A percentile compares a stretch with the other conserved stretches of the same genome.
phyloP scores from a whole-genome alignment of 2,329 filamentous ascomycete species.

The Pseudogymnoascus sp. region DNA sequence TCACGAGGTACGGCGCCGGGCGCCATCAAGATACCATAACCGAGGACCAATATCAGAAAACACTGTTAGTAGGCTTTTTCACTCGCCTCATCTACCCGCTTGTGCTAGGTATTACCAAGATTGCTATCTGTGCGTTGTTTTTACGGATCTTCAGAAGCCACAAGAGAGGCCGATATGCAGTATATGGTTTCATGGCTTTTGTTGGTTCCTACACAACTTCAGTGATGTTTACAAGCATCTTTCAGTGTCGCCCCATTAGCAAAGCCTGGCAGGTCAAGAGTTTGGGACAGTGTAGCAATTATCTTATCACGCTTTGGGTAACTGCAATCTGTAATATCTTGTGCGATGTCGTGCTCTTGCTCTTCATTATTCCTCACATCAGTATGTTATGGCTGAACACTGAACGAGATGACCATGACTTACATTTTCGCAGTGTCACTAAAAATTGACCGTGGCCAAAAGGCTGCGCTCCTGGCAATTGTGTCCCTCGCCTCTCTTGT shows the following conservation, averaged over 20 bases:
- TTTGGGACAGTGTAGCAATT: conserved; percentile 13
- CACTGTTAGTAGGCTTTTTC: conserved; percentile 15
- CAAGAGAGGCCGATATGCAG: background rate
- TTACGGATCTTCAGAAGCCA: conserved; percentile 17
- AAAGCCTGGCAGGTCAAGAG: conserved; percentile 16
- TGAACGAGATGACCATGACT: background rate
- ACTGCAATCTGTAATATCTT: conserved; percentile 18
- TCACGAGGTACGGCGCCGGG: conserved; percentile 16
- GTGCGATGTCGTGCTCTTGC: conserved; percentile 19
- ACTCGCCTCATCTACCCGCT: conserved; percentile 18
- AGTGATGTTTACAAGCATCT: conserved; percentile 12
- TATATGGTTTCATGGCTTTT: conserved; percentile 15
- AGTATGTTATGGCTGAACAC: conserved; percentile 13
- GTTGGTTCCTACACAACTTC: conserved; percentile 2
- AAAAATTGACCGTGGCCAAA: conserved; percentile 18
- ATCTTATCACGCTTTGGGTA: conserved; percentile 13
- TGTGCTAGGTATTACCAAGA: conserved; percentile 18
- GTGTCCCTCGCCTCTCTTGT: conserved; percentile 18
- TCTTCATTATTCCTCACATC: conserved; percentile 20
- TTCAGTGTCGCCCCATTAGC: conserved; percentile 17
- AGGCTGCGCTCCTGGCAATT: conserved; percentile 17
- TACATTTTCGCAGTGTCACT: conserved; percentile 15
- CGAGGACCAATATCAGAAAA: background rate
- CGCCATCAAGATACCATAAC: conserved; percentile 11
- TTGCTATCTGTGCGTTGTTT: conserved; percentile 18